Evolutionary conservation across 345 rosid species (phyloP).

Genomic region (Hibiscus trionum): DNA sequence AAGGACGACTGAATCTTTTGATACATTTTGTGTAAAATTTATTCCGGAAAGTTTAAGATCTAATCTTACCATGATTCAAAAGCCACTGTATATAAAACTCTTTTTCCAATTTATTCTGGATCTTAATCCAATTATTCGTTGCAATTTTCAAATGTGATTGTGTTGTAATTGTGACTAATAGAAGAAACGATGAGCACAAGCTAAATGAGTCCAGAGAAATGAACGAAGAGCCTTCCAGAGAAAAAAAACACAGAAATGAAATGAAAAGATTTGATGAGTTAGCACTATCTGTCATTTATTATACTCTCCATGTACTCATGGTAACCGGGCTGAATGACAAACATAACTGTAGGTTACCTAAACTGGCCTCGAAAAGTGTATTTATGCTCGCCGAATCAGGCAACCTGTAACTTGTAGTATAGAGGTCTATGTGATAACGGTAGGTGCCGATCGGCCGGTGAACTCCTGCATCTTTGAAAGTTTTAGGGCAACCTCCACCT

Average conservation of each 20-base stretch:
- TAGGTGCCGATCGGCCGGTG: slow-evolving; percentile 92
- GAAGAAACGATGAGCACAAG: neutral
- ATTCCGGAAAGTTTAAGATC: too few species aligned
- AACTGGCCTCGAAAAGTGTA: neutral
- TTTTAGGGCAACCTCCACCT: slow-evolving; percentile 90
- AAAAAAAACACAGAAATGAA: neutral
- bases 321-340: neutral
- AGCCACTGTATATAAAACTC: too few species aligned
- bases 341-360: slow-evolving; percentile 2
- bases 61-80: too few species aligned
- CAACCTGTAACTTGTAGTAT: neutral
- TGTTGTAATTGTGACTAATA: neutral
- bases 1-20: too few species aligned
- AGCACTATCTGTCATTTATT: neutral
- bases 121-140: too few species aligned
- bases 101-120: too few species aligned
- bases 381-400: neutral
- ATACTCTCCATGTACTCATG: slow-evolving; percentile 1
- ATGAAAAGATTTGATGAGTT: neutral
- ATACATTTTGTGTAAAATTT: too few species aligned
- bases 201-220: neutral
- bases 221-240: neutral
- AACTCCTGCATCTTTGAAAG: slow-evolving; percentile 88
- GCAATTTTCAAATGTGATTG: too few species aligned
- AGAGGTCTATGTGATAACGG: slow-evolving; percentile 67